Evolutionary conservation across 495 filamentous ascomycete species (phyloP).

Genomic region (Neurospora sp.): DNA sequence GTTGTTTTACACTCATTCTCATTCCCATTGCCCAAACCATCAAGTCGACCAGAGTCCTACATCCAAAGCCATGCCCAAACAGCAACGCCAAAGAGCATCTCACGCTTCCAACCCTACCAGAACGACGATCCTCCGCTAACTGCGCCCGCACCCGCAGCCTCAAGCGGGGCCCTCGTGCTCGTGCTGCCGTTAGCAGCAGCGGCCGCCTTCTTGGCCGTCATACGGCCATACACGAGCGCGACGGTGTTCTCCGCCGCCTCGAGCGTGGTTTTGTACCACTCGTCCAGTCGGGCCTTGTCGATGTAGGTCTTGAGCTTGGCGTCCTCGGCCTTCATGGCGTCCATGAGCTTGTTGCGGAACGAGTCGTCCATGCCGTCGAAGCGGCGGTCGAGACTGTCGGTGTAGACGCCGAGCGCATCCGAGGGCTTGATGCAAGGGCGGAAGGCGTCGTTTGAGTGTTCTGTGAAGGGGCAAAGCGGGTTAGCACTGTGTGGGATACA

Average conservation of each 20-base stretch:
- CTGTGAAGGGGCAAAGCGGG: conserved; percentile 11
- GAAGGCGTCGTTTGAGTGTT: conserved; percentile 24
- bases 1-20: not conserved
- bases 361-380: conserved; percentile 37
- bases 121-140: not conserved
- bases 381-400: conserved; percentile 41
- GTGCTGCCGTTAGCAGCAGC: not conserved
- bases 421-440: conserved; percentile 34
- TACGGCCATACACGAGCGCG: conserved; percentile 1
- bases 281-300: conserved; percentile 47
- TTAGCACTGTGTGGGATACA: not conserved
- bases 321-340: conserved; percentile 47
- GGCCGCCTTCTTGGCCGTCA: conserved; percentile 3
- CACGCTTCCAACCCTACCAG: not conserved
- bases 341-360: conserved; percentile 40
- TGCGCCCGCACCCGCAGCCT: not conserved
- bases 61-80: not conserved
- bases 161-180: not conserved
- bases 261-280: conserved; percentile 36
- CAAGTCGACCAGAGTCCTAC: not conserved
- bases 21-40: not conserved
- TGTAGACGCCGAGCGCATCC: conserved; percentile 42
- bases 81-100: not conserved
- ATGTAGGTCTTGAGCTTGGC: conserved; percentile 39
- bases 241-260: conserved; percentile 24